phyloP scores from a whole-genome alignment of 1,284 basidiomycete species.

The Fistulinella cinereoalba region DNA sequence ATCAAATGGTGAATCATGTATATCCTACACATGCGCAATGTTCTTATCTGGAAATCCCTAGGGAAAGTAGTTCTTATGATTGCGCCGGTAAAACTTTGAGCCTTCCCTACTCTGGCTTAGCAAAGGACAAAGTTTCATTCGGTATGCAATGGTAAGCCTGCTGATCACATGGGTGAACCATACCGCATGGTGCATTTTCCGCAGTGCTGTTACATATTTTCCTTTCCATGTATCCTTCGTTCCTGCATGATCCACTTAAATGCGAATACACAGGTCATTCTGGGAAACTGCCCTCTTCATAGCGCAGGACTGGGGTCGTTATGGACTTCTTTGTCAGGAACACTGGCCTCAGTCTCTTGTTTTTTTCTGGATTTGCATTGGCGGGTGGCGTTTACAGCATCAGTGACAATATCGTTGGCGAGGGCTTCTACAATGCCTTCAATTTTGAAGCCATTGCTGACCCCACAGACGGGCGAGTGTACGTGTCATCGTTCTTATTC shows the following conservation, averaged over 20 bases:
- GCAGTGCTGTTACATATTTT: too few species aligned
- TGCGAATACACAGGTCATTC: background rate
- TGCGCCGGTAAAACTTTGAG: too few species aligned
- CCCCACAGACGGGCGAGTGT: conserved; percentile 50
- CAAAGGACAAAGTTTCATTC: too few species aligned
- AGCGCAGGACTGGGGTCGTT: background rate
- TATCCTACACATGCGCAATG: too few species aligned
- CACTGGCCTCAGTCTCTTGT: conserved; percentile 11
- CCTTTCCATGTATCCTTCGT: too few species aligned
- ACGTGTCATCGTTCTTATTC: conserved; percentile 15
- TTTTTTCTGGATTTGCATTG: conserved; percentile 24
- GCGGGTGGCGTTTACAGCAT: conserved; percentile 36
- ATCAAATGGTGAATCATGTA: too few species aligned
- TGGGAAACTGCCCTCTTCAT: background rate
- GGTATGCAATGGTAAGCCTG: too few species aligned
- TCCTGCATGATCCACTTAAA: conserved; percentile 9
- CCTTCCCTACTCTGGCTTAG: too few species aligned
- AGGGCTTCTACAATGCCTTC: conserved; percentile 42
- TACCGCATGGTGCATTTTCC: background rate
- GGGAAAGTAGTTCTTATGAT: too few species aligned
- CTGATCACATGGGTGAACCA: too few species aligned
- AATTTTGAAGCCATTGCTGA: conserved; percentile 44
- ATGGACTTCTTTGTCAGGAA: conserved; percentile 17
- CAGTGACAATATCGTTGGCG: conserved; percentile 41
- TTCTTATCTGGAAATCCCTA: too few species aligned